Conservation (phyloP, 1,284 basidiomycete genomes). For the Pseudozyma sp. region DNA sequence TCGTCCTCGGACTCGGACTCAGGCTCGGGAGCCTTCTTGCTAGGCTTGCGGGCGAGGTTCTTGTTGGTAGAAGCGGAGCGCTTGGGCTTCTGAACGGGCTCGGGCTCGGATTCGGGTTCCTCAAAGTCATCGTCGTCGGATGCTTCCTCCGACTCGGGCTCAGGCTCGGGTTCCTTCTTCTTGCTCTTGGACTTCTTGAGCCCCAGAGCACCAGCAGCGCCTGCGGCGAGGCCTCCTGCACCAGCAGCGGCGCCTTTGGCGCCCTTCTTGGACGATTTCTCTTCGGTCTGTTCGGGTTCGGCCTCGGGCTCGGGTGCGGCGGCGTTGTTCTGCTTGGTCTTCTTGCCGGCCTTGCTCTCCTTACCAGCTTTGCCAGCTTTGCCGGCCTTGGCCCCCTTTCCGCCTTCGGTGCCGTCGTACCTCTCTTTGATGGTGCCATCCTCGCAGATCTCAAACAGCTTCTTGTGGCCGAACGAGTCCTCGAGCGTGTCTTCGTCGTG, state of each 20-base stretch:
- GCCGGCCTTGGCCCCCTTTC: background rate
- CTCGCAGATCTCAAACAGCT: conserved; percentile 40
- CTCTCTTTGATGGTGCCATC: conserved; percentile 51
- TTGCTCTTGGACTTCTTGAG: conserved; percentile 40
- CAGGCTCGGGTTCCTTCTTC: conserved; percentile 38
- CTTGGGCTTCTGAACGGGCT: conserved; percentile 29
- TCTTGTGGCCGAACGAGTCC: conserved; percentile 57
- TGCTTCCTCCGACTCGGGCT: conserved; percentile 33
- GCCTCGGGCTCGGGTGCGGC: conserved; percentile 21
- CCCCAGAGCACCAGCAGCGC: conserved; percentile 21
- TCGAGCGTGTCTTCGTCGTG: conserved; percentile 67
- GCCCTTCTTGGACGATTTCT: conserved; percentile 47
- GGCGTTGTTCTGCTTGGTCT: conserved; percentile 2
- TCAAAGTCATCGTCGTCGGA: conserved; percentile 33
- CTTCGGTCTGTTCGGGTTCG: conserved; percentile 1
- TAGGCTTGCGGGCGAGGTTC: conserved; percentile 42
- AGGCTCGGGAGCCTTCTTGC: conserved; percentile 27
- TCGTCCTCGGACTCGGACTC: conserved; percentile 39
- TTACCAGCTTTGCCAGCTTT: conserved; percentile 7
- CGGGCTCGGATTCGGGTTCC: conserved; percentile 31
- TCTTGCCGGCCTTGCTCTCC: background rate
- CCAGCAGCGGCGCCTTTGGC: conserved; percentile 33
- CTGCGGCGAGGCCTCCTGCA: conserved; percentile 42
- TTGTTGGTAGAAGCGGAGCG: conserved; percentile 28
- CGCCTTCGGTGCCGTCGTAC: conserved; percentile 31